These are phyloP conservation scores for Berberis thunbergii DNA, from an alignment of 164 flowering plant species.

Conservation along the genomic window DNA sequence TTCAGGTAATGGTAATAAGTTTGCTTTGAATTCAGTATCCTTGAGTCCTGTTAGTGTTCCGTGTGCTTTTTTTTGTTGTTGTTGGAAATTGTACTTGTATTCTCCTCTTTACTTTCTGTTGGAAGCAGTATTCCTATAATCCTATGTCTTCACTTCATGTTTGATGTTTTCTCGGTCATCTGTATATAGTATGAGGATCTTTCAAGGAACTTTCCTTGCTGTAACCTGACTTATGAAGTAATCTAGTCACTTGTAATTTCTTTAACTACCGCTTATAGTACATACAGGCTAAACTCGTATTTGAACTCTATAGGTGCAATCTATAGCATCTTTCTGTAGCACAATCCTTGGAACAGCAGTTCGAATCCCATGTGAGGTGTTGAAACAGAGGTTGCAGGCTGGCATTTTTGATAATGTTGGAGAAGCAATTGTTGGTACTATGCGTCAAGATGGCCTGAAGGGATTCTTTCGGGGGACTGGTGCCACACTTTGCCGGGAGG, in stretches of 20 bases:
- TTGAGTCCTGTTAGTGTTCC: neutral
- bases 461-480: constrained; percentile 99
- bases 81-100: neutral
- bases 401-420: constrained; percentile 91
- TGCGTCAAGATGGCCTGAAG: constrained; percentile 82
- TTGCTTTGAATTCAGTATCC: neutral
- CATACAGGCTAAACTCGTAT: neutral
- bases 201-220: too few species aligned
- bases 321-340: constrained; percentile 88
- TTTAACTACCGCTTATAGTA: too few species aligned
- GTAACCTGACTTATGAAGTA: too few species aligned
- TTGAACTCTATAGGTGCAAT: constrained; percentile 57
- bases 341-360: constrained; percentile 93
- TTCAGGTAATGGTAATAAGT: constrained; percentile 48
- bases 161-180: too few species aligned
- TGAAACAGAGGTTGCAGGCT: constrained; percentile 94
- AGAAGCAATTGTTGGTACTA: constrained; percentile 85
- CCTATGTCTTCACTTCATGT: too few species aligned
- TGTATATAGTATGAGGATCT: too few species aligned
- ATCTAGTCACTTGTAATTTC: too few species aligned
- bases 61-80: neutral
- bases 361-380: constrained; percentile 93
- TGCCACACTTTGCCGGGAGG: constrained; percentile 94
- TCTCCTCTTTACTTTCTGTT: too few species aligned
- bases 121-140: too few species aligned